These are phyloP conservation scores for Discostella stelligeroides DNA, from an alignment of 108 stramenopile species.

Conservation along the genomic window DNA sequence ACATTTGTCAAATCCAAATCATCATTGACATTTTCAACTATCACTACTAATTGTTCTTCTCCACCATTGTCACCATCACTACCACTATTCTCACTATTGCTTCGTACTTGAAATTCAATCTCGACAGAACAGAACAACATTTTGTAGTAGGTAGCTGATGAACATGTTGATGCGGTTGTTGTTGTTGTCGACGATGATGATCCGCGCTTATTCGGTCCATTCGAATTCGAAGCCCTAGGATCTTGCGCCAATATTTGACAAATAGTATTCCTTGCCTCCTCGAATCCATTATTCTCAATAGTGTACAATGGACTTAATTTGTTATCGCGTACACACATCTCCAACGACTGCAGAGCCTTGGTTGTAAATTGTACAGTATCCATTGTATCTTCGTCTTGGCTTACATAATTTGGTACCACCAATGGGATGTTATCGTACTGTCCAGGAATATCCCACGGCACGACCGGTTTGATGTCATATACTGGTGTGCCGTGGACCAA, in stretches of 20 bases:
- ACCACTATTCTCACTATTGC: background rate
- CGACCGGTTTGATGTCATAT: slow-evolving; percentile 93
- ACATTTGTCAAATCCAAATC: background rate
- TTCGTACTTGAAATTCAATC: background rate
- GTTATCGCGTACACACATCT: slow-evolving; percentile 38
- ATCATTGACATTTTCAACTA: background rate
- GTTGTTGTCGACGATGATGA: slow-evolving; percentile 2
- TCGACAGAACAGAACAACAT: slow-evolving; percentile 1
- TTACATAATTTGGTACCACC: slow-evolving; percentile 69
- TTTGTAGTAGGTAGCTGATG: background rate
- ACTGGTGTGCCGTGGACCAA: slow-evolving; percentile 93
- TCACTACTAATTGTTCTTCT: background rate
- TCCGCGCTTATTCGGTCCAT: slow-evolving; percentile 69
- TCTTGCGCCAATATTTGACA: slow-evolving; percentile 77
- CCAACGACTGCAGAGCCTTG: slow-evolving; percentile 40
- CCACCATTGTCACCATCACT: background rate
- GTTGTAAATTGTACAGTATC: too few relatives aligned
- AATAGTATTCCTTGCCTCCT: slow-evolving; percentile 55
- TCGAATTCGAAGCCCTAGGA: slow-evolving; percentile 69
- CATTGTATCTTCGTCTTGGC: slow-evolving; percentile 52
- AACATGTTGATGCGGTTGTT: background rate
- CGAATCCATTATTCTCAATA: slow-evolving; percentile 41
- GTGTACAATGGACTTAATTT: slow-evolving; percentile 64
- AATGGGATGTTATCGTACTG: slow-evolving; percentile 36
- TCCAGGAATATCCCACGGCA: slow-evolving; percentile 84